These are phyloP conservation scores for Macadamia integrifolia DNA, from an alignment of 164 flowering plant species.

Conservation along the genomic window DNA sequence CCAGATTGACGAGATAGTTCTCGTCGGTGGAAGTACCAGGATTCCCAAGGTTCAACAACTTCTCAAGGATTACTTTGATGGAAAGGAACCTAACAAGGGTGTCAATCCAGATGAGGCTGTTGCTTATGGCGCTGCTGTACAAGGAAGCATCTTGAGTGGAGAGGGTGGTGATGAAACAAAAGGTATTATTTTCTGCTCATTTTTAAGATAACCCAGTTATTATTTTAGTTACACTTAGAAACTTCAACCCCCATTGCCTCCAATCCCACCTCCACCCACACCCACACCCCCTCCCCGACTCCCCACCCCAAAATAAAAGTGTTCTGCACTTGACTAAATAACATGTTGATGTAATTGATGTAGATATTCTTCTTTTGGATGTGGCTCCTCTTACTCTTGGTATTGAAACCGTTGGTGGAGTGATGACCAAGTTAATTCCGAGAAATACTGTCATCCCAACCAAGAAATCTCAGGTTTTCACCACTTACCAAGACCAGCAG, in stretches of 20 bases:
- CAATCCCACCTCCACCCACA: too few relatives aligned
- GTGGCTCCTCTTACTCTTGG: conserved; percentile 91
- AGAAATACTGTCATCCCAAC: conserved; percentile 92
- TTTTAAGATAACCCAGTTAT: not conserved
- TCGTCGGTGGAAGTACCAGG: conserved; percentile 94
- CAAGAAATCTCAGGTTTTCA: conserved; percentile 90
- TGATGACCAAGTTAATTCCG: conserved; percentile 93
- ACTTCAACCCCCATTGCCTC: too few relatives aligned
- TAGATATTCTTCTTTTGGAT: conserved; percentile 86
- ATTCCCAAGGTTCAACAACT: conserved; percentile 92
- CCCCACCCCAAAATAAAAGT: too few relatives aligned
- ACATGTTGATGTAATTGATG: conserved; percentile 4
- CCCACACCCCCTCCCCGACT: too few relatives aligned
- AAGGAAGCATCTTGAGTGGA: conserved; percentile 86
- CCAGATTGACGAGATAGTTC: conserved; percentile 90
- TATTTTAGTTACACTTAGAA: too few relatives aligned
- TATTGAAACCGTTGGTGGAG: conserved; percentile 91
- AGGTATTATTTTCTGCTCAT: conserved; percentile 34
- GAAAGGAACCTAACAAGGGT: conserved; percentile 94
- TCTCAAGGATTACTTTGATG: conserved; percentile 79
- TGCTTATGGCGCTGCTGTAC: conserved; percentile 92
- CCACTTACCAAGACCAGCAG: conserved; percentile 93
- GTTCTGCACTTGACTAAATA: too few relatives aligned
- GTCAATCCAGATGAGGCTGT: conserved; percentile 97
- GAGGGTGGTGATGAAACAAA: conserved; percentile 91